Evolutionary conservation across 305 asterid genomes (phyloP).

Genomic region (Solanum hybrid): DNA sequence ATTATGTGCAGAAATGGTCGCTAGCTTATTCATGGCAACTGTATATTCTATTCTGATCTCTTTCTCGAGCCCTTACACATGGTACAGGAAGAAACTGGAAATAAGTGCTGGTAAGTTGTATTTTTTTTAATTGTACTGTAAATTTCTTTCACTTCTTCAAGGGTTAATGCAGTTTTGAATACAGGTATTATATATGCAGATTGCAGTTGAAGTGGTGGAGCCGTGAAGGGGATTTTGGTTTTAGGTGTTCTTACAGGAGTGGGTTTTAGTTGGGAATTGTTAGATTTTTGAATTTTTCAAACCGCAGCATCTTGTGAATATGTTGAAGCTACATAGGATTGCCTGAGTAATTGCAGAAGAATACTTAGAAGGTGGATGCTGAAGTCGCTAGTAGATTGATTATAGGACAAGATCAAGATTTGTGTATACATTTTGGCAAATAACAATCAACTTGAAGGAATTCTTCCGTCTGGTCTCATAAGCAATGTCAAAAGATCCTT

Average conservation of each 20-base stretch:
- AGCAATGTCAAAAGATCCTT: constrained; percentile 9
- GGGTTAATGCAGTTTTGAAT: not conserved
- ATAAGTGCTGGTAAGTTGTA: constrained; percentile 35
- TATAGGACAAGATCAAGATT: not conserved
- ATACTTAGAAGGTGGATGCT: not conserved
- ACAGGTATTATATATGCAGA: constrained; percentile 1
- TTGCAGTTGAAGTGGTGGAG: not conserved
- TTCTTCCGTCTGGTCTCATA: not conserved
- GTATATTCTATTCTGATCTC: constrained; percentile 28
- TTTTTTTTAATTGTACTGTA: not conserved
- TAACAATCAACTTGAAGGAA: constrained; percentile 1
- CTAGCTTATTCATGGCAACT: constrained; percentile 29
- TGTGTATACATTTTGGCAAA: constrained; percentile 8
- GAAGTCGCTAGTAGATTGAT: not conserved
- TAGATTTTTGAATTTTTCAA: constrained; percentile 28
- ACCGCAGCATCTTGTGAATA: constrained; percentile 26
- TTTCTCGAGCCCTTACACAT: constrained; percentile 24
- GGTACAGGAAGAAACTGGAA: constrained; percentile 26
- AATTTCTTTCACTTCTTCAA: not conserved
- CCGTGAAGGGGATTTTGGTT: constrained; percentile 20
- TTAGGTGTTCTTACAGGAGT: constrained; percentile 32
- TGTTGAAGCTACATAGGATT: constrained; percentile 7
- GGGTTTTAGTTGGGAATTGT: constrained; percentile 26
- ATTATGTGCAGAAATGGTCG: constrained; percentile 57
- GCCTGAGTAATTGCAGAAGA: constrained; percentile 10